Base-by-base conservation (phyloP, 805 yeast genomes). In the Scheffersomyces lignosus region DNA sequence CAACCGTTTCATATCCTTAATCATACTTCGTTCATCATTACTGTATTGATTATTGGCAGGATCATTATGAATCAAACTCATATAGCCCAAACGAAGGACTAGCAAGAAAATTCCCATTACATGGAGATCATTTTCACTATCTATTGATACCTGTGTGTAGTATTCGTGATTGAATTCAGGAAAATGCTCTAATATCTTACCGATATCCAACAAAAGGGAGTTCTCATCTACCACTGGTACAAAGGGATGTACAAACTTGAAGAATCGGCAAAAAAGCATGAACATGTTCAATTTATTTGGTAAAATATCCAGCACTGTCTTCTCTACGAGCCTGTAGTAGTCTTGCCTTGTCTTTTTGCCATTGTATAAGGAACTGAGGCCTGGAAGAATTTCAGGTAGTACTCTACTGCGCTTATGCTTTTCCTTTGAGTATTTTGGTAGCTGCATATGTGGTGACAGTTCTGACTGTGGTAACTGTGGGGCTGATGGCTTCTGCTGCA, bases 201-300 rank as follows among this genome's bases (percentile, higher is more conserved):
- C 41, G 15, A 66, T 34, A 28, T 65, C 72, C 18, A 37, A 31
- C 17, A 51, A 25, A n/a, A 62, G 44, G 8, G 53, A 36, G 5
- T 46, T 34, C 39, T 66, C 69, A 34, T 63, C 62, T 3, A 68
- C 31, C 10, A 68, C 46, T 2, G 71, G 67, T 15, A 65, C 51
- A 34, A 69, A 62, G 7, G 72, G 71, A 33, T 53, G 51, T n/a
- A 66, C 71, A 49, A 60, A 66, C 36, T 57, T 60, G 49, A 65
- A 67, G 38, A 53, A 69, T 20, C 65, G 54, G 31, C 51, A 45
- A 30, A 62, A 52, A 9, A 67, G 52, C 34, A 55, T 45, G 14
- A 54, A 44, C 20, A 54, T 31, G 24, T 49, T 60, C 10, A 46
- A 34, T 17, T 51, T 54, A 24, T 49, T 38, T 1, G 74, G 74